Base-by-base conservation (phyloP, 208 protist species). In the Strigomonas galati region DNA sequence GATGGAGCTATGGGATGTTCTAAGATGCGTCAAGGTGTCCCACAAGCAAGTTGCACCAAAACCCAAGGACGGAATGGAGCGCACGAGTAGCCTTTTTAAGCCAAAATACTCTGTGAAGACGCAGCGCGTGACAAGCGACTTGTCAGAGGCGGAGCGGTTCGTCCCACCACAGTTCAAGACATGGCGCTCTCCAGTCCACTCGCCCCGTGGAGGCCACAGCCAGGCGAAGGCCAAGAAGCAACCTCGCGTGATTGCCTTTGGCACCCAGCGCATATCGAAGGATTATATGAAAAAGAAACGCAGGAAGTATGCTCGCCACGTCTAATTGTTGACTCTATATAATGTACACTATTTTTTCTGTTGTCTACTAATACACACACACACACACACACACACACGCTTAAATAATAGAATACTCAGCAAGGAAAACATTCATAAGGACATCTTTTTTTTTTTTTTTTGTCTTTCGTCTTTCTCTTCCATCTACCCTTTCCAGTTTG, bases 161-260 rank as follows among this genome's bases (percentile, higher is more conserved):
- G 69, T 92, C 43, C 89, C 89, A 26, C 80, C 86, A 0, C 69
- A 81, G 66, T 95, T 92, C 72, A 90, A 91, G 51, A 86, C 76
- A 12, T 91, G 82, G 81, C 72, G 77, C 23, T 78, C 64, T 26
- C 85, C 79, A 1, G 72, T 72, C 23, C 79, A 87, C 46, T 81
- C 63, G 6, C 60, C 67, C n/a, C 63, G 72, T 7, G 72, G 78
- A 9, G 76, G 73, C 24, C 79, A 82, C 70, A 32, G 28, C 0
- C n/a, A 35, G 5, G 75, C 64, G 7, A 26, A 59, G 3, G 66
- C 6, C 44, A 51, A 51, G 17, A 61, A 61, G 37, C 17, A 61
- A 7, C 76, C 74, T 12, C 59, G 65, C 35, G 73, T 66, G 46
- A 65, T 83, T 52, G 71, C 59, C 1, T 95, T 95, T 68, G 90